These are phyloP conservation scores for Nepenthes gracilis DNA, from an alignment of 148 eudicot genomes.

Conservation along the genomic window DNA sequence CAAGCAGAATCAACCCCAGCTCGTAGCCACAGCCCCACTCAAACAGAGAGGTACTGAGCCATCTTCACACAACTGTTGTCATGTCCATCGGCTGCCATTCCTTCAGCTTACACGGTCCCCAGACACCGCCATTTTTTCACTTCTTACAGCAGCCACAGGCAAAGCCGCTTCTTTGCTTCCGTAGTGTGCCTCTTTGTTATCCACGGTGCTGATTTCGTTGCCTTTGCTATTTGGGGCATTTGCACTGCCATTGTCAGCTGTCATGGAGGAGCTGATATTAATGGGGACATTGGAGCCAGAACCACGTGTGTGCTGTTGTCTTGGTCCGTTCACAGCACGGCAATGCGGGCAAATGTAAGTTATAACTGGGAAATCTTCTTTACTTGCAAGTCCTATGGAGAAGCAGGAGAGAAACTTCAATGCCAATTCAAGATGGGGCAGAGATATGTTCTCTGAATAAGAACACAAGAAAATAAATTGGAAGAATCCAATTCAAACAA, in stretches of 20 bases:
- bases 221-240: not conserved
- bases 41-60: too few relatives aligned
- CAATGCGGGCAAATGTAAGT: conserved; percentile 96
- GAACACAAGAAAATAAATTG: not conserved
- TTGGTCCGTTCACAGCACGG: conserved; percentile 69
- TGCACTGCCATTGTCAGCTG: conserved; percentile 14
- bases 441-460: not conserved
- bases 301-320: conserved; percentile 26
- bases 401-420: conserved; percentile 1
- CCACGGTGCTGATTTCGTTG: too few relatives aligned
- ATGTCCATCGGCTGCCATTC: too few relatives aligned
- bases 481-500: not conserved
- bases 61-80: too few relatives aligned
- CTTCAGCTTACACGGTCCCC: too few relatives aligned
- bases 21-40: too few relatives aligned
- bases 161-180: too few relatives aligned
- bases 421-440: not conserved
- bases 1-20: too few relatives aligned
- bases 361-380: conserved; percentile 75
- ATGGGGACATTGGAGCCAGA: conserved; percentile 20
- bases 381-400: conserved; percentile 77
- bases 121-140: too few relatives aligned
- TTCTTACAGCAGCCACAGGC: too few relatives aligned
- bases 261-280: conserved; percentile 12
- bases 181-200: too few relatives aligned